Evolutionary conservation across 1,284 basidiomycete species (phyloP), one percentile per base, ranked within the genome.

Genomic region (Trametes polyzona): DNA sequence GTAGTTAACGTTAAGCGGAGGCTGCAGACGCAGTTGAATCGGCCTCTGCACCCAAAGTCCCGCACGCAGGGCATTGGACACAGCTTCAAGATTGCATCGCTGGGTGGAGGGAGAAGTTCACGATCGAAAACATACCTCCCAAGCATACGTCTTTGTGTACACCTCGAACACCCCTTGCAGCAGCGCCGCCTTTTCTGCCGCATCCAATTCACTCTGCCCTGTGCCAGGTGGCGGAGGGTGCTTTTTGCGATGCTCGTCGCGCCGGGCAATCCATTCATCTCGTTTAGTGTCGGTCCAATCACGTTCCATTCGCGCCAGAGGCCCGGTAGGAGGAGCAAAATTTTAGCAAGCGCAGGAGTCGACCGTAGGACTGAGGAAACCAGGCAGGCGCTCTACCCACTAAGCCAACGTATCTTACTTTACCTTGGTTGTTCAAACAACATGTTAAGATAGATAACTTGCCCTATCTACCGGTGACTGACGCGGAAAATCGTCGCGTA

Each of bases 251-350:
- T 23, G 39, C 21, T 41, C 48, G 2, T 10, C 1, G 19, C 48
- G 39, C 12, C 48, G 29, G 9, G 3, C 30, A 19, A 50, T 42
- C 48, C 48, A 50, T 9, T 16, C 37, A 14, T 50, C 48, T n/a
- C 48, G 27, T 24, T 26, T 30, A 23, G 19, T 9, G n/a, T 50
- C 48, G 29, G 37, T 50, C 48, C 48, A 50, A n/a, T 50, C 19
- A 11, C 39, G 48, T 24, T 42, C 16, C 48, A 50, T 50, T 29
- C 6, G 10, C 9, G 2, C 14, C 19, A n/a, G 19, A 21, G 36
- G 1, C 4, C 36, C 24, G 32, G 3, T n/a, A n/a, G n/a, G 46
- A 21, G 23, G 9, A n/a, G 41, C 24, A 24, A 36, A 47, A 47
- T 26, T 24, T 14, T 36, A n/a, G 32, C 9, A 3, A 2, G 1